phyloP scores from a whole-genome alignment of 169 alveolate species.

The Eimeria praecox region DNA sequence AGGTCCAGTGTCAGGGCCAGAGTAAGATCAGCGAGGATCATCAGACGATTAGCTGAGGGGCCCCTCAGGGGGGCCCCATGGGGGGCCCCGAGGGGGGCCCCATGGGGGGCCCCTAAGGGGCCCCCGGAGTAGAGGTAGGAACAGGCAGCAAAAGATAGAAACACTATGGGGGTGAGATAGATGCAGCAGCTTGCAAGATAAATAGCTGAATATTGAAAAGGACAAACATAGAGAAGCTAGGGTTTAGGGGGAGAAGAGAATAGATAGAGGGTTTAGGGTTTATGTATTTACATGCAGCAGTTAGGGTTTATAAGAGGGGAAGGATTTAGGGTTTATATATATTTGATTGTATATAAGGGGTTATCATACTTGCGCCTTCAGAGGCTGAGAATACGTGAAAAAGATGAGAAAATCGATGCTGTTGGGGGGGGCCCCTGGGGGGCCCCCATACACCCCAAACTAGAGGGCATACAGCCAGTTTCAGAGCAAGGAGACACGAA shows the following conservation, averaged over 20 bases:
- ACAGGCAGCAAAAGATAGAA: constrained; percentile 42
- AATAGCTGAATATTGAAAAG: neutral
- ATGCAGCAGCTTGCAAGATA: constrained; percentile 42
- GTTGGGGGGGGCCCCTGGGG: neutral
- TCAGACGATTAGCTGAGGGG: constrained; percentile 13
- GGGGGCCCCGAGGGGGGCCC: neutral
- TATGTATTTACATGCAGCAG: too few relatives aligned
- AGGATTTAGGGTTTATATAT: too few relatives aligned
- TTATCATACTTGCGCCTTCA: constrained; percentile 27
- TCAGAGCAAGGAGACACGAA: constrained; percentile 36
- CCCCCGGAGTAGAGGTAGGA: constrained; percentile 38
- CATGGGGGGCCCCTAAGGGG: constrained; percentile 11
- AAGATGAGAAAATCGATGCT: neutral
- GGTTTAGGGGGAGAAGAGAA: too few relatives aligned
- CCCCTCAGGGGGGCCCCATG: constrained; percentile 12
- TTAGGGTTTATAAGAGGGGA: neutral
- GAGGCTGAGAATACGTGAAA: neutral
- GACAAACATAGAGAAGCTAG: neutral
- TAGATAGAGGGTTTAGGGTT: too few relatives aligned
- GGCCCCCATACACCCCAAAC: constrained; percentile 42
- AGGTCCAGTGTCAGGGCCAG: constrained; percentile 35
- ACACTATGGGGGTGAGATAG: constrained; percentile 39
- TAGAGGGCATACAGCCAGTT: constrained; percentile 19
- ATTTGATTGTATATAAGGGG: neutral
- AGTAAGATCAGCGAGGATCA: constrained; percentile 33